phyloP scores from a whole-genome alignment of 2,329 filamentous ascomycete species.

The Leptographium procerum region DNA sequence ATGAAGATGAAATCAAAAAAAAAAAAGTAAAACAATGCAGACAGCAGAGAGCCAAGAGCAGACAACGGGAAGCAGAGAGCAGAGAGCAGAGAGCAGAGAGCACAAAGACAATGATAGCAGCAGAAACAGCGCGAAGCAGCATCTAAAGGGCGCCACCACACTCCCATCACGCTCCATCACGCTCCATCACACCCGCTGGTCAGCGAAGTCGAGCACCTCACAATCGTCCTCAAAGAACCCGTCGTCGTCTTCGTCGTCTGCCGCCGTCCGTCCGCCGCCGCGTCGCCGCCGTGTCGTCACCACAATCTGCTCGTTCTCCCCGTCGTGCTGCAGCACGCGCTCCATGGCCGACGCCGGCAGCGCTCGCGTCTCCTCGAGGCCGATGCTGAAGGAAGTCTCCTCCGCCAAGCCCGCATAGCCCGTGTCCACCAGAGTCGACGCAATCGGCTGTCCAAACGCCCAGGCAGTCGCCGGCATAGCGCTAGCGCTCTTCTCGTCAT shows the following conservation, averaged over 20 bases:
- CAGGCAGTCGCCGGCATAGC: conserved; percentile 24
- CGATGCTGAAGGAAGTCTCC: conserved; percentile 36
- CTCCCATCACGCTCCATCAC: neutral
- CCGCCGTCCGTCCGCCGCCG: conserved; percentile 33
- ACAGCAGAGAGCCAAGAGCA: neutral
- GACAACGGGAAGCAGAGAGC: neutral
- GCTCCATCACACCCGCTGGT: conserved; percentile 46
- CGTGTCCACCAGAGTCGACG: conserved; percentile 39
- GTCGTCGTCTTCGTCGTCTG: conserved; percentile 38
- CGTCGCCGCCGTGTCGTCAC: conserved; percentile 70
- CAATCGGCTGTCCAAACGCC: conserved; percentile 50
- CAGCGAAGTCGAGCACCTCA: conserved; percentile 81
- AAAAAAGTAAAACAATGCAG: neutral
- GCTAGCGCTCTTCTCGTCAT: neutral
- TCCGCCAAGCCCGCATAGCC: conserved; percentile 35
- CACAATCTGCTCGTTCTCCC: conserved; percentile 60
- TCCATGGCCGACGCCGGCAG: conserved; percentile 55
- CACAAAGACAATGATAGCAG: neutral
- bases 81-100: neutral
- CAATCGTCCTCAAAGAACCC: conserved; percentile 90
- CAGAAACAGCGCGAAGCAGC: too few relatives aligned
- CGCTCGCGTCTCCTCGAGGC: conserved; percentile 44
- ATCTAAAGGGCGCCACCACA: neutral
- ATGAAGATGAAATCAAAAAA: neutral
- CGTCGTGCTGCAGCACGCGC: conserved; percentile 43